phyloP scores from a whole-genome alignment of 371 early-diverging fungal species.

The Mucor sp. region DNA sequence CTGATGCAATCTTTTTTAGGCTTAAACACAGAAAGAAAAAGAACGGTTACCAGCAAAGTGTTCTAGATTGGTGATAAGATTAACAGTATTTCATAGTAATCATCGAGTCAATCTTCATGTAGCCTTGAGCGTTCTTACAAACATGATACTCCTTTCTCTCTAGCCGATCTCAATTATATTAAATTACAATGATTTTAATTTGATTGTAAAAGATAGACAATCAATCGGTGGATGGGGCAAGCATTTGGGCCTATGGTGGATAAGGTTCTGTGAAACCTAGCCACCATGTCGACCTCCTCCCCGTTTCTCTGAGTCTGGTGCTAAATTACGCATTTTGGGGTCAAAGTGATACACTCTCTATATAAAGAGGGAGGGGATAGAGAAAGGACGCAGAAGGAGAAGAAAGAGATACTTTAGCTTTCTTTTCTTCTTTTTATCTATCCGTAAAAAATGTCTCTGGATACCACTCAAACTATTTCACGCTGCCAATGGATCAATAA shows the following conservation, averaged over 20 bases:
- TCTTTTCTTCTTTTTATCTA: not conserved
- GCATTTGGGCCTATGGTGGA: not conserved
- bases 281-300: not conserved
- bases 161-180: not conserved
- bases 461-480: not conserved
- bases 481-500: not conserved
- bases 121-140: not conserved
- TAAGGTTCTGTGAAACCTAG: slow-evolving; percentile 2
- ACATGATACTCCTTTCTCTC: not conserved
- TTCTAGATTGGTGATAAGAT: not conserved
- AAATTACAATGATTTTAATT: not conserved
- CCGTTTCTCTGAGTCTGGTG: slow-evolving; percentile 5
- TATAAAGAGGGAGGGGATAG: not conserved
- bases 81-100: not conserved
- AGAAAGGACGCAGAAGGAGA: not conserved
- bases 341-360: slow-evolving; percentile 2
- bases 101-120: not conserved
- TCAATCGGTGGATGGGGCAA: not conserved
- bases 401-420: not conserved
- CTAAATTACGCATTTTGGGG: slow-evolving; percentile 15
- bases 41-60: not conserved
- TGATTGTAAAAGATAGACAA: not conserved
- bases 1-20: not conserved
- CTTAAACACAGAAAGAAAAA: not conserved
- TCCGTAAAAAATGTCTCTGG: not conserved